A percentile compares a stretch with the other conserved stretches of the same genome.
Conservation (phyloP, 1,284 basidiomycete genomes). For the Ceratobasidium papillatum region DNA sequence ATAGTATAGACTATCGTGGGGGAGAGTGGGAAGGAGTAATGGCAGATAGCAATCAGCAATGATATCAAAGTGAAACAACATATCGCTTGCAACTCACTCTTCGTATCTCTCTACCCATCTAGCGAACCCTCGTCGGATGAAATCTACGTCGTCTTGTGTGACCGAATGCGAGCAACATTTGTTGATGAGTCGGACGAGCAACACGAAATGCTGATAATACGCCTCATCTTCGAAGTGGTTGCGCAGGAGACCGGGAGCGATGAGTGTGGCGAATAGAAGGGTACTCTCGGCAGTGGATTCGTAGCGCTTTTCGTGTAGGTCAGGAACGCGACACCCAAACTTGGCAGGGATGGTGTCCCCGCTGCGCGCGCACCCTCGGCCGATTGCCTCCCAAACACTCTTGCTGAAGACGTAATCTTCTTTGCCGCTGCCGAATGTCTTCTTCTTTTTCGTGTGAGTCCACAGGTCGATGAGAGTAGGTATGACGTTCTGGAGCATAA, state of each 20-base stretch:
- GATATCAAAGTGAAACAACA: slow-evolving; percentile 13
- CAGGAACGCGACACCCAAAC: slow-evolving; percentile 55
- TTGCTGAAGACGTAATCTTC: slow-evolving; percentile 45
- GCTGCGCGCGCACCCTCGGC: slow-evolving; percentile 50
- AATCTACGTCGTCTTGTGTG: slow-evolving; percentile 50
- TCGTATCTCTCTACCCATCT: slow-evolving; percentile 59
- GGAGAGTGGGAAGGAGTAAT: no score
- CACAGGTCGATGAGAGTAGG: slow-evolving; percentile 40
- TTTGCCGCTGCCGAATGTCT: slow-evolving; percentile 18
- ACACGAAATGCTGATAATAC: slow-evolving; percentile 51
- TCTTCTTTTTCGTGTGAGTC: not conserved
- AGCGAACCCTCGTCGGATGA: slow-evolving; percentile 52
- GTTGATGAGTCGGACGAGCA: slow-evolving; percentile 47
- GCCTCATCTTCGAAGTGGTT: slow-evolving; percentile 48
- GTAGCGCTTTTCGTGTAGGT: slow-evolving; percentile 52
- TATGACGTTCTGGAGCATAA: slow-evolving; percentile 42
- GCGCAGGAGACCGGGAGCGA: slow-evolving; percentile 34
- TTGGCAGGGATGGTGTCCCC: slow-evolving; percentile 54
- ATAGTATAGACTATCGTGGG: slow-evolving; percentile 59
- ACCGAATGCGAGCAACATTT: slow-evolving; percentile 57
- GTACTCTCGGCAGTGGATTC: slow-evolving; percentile 51
- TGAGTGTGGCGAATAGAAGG: slow-evolving; percentile 39
- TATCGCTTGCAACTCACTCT: slow-evolving; percentile 55
- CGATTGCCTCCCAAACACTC: slow-evolving; percentile 53
- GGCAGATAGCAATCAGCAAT: not conserved